Evolutionary conservation across 1,284 basidiomycete genomes (phyloP), one percentile per base, ranked within the genome.

Genomic region (Paramarasmius palmivorus): DNA sequence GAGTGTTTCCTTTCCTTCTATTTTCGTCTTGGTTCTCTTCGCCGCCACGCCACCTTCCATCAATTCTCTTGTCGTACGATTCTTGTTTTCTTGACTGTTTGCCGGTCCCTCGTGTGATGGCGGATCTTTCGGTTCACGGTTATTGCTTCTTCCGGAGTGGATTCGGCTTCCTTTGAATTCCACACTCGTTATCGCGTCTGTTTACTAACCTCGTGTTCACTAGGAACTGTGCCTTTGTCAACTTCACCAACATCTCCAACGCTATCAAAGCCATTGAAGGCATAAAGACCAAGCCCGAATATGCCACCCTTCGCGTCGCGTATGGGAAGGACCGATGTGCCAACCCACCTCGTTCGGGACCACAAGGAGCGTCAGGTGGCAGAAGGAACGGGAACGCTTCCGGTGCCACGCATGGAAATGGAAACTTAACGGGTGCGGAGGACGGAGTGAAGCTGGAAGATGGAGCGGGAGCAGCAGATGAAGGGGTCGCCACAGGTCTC

Each of bases 261-360:
- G 94, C 94, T 22, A 94, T 95, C 78, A 97, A 97, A 76, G 93
- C 95, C 17, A 95, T 97, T 63, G 93, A 96, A 54, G 89, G 86
- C 12, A 84, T 96, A 70, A 95, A 95, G 81, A 82, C 79, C 65
- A 90, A 90, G 68, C 80, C 88, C 4, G 91, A 93, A 67, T 95
- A 95, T 66, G 78, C 83, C 23, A 86, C 85, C 68, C 73, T 95
- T 56, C 87, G 91, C 35, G 89, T 95, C 57, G 88, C 93, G 4
- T 93, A 95, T 71, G 95, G 95, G 59, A 97, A 97, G 71, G 95
- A 97, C 69, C 84, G 95, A 35, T 97, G 95, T 70, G 95, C 93
- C 32, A 93, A 93, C 70, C 88, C 90, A 34, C 90, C 90, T n/a
- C 81, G 90, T 40, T 86, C 88, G 14, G 89, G 88, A 26, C 86